phyloP scores from a whole-genome alignment of 73 alveolate species.

The Tetrahymena elliotti region DNA sequence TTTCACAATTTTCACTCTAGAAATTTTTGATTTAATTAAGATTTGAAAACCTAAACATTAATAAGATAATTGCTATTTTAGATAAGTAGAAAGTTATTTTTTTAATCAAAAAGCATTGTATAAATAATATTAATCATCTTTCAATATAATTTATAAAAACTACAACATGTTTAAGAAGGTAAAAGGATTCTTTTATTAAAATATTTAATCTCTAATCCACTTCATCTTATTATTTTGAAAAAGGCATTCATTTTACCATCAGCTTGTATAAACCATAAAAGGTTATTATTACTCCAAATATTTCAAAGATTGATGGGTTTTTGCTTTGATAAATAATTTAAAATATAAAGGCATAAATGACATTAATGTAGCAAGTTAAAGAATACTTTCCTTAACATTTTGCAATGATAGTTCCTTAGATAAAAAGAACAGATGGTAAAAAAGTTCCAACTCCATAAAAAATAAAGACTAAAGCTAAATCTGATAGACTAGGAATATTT shows the following conservation, averaged over 20 bases:
- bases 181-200: too few relatives aligned
- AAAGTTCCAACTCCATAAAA: neutral
- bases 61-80: too few relatives aligned
- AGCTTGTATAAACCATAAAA: neutral
- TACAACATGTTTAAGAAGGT: too few relatives aligned
- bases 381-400: neutral
- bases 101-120: too few relatives aligned
- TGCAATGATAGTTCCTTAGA: neutral
- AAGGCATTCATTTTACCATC: neutral
- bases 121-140: too few relatives aligned
- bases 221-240: too few relatives aligned
- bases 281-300: neutral
- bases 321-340: neutral
- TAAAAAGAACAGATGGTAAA: neutral
- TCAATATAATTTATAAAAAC: too few relatives aligned
- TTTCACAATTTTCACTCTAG: too few relatives aligned
- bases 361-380: neutral
- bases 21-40: too few relatives aligned
- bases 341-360: neutral
- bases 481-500: neutral
- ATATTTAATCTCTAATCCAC: too few relatives aligned
- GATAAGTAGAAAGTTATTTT: too few relatives aligned
- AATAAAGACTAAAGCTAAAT: neutral
- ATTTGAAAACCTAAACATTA: too few relatives aligned
- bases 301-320: neutral